Evolutionary conservation across 2,329 filamentous ascomycete species (phyloP).

Genomic region (Aspergillus jensenii): DNA sequence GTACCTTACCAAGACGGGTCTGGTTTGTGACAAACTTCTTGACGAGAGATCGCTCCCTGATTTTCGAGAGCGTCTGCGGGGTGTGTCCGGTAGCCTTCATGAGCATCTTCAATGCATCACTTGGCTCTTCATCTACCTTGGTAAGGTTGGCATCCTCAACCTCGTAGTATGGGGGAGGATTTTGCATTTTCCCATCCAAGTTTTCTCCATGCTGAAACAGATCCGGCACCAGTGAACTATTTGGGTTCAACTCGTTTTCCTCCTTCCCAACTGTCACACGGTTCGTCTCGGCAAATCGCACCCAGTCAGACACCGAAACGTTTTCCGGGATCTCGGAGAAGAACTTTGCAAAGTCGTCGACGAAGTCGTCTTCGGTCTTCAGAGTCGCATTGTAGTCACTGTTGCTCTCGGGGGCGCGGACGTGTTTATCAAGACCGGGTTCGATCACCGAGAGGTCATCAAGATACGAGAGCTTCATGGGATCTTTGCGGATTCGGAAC

Average conservation of each 20-base stretch:
- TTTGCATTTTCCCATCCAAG: slow-evolving; percentile 27
- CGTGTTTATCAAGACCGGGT: slow-evolving; percentile 72
- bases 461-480: slow-evolving; percentile 71
- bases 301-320: slow-evolving; percentile 45
- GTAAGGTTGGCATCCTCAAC: slow-evolving; percentile 23
- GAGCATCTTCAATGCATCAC: slow-evolving; percentile 49
- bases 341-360: slow-evolving; percentile 55
- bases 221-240: slow-evolving; percentile 52
- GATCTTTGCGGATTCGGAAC: slow-evolving; percentile 69
- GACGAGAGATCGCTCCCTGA: slow-evolving; percentile 73
- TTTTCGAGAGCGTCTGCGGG: slow-evolving; percentile 45
- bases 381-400: slow-evolving; percentile 59
- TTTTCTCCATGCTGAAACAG: slow-evolving; percentile 48
- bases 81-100: slow-evolving; percentile 58
- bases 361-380: slow-evolving; percentile 63
- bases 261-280: slow-evolving; percentile 53
- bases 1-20: slow-evolving; percentile 93
- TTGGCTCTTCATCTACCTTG: slow-evolving; percentile 32
- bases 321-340: slow-evolving; percentile 52
- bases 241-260: slow-evolving; percentile 49
- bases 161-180: slow-evolving; percentile 26
- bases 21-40: slow-evolving; percentile 79
- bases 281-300: slow-evolving; percentile 46
- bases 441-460: slow-evolving; percentile 80
- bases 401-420: slow-evolving; percentile 51